Conservation (phyloP, 73 alveolate species). For the Paramecium sexaurelia region DNA sequence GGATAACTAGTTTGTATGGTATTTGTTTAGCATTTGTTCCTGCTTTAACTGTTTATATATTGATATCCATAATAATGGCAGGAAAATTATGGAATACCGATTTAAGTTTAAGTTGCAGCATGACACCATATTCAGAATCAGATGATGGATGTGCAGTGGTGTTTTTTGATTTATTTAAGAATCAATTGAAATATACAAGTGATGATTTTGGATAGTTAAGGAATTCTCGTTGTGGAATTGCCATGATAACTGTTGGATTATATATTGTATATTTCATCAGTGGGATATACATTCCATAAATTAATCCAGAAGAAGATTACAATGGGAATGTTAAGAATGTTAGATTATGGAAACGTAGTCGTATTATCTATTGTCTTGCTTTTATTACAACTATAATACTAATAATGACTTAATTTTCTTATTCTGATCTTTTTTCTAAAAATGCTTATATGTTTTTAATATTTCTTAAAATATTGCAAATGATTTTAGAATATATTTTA, state of each 20-base stretch:
- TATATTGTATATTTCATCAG: background rate
- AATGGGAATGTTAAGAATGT: slow-evolving; percentile 40
- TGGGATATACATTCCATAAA: background rate
- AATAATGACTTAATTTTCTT: background rate
- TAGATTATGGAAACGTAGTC: slow-evolving; percentile 37
- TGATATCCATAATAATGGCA: slow-evolving; percentile 16
- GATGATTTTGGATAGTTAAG: background rate
- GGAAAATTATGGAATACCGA: slow-evolving; percentile 30
- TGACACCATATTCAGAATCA: background rate
- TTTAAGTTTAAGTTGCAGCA: background rate
- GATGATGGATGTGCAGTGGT: slow-evolving; percentile 55
- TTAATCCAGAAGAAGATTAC: background rate
- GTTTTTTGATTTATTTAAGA: slow-evolving; percentile 32
- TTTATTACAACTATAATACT: background rate
- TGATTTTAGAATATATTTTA: slow-evolving; percentile 5
- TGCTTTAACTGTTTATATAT: background rate
- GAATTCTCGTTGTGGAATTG: background rate
- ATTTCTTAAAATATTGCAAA: background rate
- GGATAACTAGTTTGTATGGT: background rate
- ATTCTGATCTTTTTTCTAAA: background rate
- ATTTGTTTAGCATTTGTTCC: slow-evolving; percentile 11
- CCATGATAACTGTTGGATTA: background rate
- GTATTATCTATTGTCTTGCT: slow-evolving; percentile 6
- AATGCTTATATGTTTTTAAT: slow-evolving; percentile 25
- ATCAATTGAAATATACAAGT: background rate